Conservation (phyloP, 2,329 filamentous ascomycete species). For the Aspergillus pseudotamarii region DNA sequence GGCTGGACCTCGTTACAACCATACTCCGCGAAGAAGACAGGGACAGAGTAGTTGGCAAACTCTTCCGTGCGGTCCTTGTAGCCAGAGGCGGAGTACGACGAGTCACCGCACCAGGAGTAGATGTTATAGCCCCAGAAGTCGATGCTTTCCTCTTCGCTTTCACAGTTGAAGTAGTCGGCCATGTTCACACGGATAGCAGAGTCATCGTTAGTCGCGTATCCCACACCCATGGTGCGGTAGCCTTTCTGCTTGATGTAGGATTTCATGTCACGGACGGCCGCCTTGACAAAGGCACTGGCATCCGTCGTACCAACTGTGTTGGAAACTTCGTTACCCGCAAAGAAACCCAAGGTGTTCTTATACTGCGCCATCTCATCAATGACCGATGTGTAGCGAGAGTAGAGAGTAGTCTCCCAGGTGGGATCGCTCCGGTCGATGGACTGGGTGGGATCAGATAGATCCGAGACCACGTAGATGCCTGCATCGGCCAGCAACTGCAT, state of each 20-base stretch:
- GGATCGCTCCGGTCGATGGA: conserved; percentile 85
- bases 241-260: conserved; percentile 78
- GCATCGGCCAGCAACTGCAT: conserved; percentile 79
- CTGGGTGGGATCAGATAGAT: conserved; percentile 75
- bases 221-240: conserved; percentile 79
- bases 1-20: conserved; percentile 78
- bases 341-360: conserved; percentile 91
- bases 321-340: conserved; percentile 95
- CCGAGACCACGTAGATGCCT: conserved; percentile 92
- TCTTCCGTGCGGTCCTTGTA: conserved; percentile 81
- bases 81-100: conserved; percentile 72
- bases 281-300: conserved; percentile 93
- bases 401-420: conserved; percentile 76
- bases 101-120: conserved; percentile 96
- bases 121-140: conserved; percentile 99
- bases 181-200: conserved; percentile 76
- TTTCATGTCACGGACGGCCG: conserved; percentile 93
- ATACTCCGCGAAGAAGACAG: conserved; percentile 97
- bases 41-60: conserved; percentile 85
- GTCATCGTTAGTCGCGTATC: conserved; percentile 94
- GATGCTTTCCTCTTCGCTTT: conserved; percentile 64
- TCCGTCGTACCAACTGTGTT: conserved; percentile 83
- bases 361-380: conserved; percentile 79
- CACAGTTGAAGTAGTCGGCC: conserved; percentile 93
- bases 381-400: conserved; percentile 76